These are phyloP conservation scores for Botrytis paeoniae DNA, from an alignment of 2,329 filamentous ascomycete genomes.

Conservation along the genomic window DNA sequence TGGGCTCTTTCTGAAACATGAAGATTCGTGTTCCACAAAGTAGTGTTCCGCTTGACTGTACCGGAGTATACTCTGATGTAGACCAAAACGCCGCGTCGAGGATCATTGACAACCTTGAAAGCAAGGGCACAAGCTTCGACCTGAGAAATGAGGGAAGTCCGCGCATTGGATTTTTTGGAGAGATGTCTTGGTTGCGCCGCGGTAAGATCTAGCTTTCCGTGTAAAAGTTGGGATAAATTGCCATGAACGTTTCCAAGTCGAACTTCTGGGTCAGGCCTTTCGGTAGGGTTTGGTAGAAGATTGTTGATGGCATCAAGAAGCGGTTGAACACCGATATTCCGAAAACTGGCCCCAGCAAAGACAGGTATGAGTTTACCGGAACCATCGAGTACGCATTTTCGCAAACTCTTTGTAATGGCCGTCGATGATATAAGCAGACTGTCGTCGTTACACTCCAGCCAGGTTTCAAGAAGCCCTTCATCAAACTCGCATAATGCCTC, in stretches of 20 bases:
- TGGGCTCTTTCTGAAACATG: conserved; percentile 75
- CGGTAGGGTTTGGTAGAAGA: conserved; percentile 77
- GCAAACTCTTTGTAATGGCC: conserved; percentile 70
- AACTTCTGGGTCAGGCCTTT: conserved; percentile 77
- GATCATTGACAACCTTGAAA: conserved; percentile 93
- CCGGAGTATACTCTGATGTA: conserved; percentile 93
- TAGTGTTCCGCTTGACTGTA: conserved; percentile 66
- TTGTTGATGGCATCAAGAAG: conserved; percentile 85
- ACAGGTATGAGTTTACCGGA: conserved; percentile 77
- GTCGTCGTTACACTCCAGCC: conserved; percentile 73
- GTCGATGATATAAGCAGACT: conserved; percentile 62
- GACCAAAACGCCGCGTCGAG: conserved; percentile 80
- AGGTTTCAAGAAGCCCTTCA: conserved; percentile 79
- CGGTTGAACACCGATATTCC: conserved; percentile 90
- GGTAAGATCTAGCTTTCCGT: conserved; percentile 44
- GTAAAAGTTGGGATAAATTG: conserved; percentile 50
- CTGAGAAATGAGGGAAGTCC: conserved; percentile 42
- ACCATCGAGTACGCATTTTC: conserved; percentile 65
- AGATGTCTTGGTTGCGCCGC: conserved; percentile 34
- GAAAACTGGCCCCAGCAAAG: conserved; percentile 88
- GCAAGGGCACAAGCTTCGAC: conserved; percentile 68
- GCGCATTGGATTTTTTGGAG: conserved; percentile 41
- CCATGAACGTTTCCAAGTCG: conserved; percentile 58
- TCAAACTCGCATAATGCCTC: conserved; percentile 88
- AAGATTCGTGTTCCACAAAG: conserved; percentile 85